Evolutionary conservation across 164 flowering plant species (phyloP).

Genomic region (Magnolia changhungtana): DNA sequence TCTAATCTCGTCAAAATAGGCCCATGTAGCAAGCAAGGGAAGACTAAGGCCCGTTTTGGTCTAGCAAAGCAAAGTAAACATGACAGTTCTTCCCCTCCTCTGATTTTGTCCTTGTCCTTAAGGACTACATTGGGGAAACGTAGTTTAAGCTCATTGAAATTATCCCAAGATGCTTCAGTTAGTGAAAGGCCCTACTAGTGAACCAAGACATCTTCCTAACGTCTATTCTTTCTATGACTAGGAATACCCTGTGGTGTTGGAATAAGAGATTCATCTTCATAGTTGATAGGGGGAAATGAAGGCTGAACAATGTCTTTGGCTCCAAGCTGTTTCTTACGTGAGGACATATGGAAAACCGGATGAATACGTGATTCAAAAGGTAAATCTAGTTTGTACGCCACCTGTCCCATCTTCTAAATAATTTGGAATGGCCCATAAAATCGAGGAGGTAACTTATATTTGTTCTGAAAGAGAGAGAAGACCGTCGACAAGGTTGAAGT

Average conservation of each 20-base stretch:
- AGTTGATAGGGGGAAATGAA: neutral
- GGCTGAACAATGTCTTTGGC: neutral
- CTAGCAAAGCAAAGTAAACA: neutral
- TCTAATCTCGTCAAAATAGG: neutral
- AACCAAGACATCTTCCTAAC: neutral
- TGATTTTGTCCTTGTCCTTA: neutral
- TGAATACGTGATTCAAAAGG: neutral
- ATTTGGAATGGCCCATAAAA: too few species aligned
- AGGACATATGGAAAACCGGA: neutral
- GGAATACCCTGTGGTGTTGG: neutral
- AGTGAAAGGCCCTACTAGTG: neutral
- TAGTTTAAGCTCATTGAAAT: neutral
- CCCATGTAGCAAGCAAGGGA: neutral
- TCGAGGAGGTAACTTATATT: neutral
- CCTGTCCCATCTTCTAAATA: neutral
- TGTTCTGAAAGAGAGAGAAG: neutral
- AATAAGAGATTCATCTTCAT: neutral
- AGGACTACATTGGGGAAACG: neutral
- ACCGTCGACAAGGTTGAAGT: neutral
- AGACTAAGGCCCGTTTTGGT: neutral
- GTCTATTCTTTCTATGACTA: neutral
- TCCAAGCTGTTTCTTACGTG: constrained; percentile 1
- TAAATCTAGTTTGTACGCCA: neutral
- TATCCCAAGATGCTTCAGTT: neutral
- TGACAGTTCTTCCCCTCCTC: neutral